Evolutionary conservation across 345 rosid genomes (phyloP).

Genomic region (Aegle marmelos): DNA sequence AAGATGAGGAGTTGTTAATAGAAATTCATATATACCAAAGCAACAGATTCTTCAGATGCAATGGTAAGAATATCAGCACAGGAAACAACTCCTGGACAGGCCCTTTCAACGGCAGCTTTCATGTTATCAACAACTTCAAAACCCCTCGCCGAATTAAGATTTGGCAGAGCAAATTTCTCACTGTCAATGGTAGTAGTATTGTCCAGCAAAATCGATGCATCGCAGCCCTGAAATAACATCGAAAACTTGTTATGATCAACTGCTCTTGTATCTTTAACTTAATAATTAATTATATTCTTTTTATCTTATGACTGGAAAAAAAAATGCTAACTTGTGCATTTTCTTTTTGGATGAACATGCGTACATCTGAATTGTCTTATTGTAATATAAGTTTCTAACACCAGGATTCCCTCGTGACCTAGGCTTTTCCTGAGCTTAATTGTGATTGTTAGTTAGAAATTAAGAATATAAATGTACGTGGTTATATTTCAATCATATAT

Average conservation of each 20-base stretch:
- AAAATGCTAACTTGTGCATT: too few species aligned
- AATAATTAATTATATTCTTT: background rate
- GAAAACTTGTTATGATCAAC: background rate
- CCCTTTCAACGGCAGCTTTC: constrained; percentile 41
- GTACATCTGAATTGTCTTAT: too few species aligned
- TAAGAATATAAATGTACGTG: too few species aligned
- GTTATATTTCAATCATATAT: too few species aligned
- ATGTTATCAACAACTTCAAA: constrained; percentile 45
- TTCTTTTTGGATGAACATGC: too few species aligned
- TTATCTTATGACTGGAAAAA: too few species aligned
- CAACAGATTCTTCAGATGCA: constrained; percentile 29
- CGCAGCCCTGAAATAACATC: constrained; percentile 46
- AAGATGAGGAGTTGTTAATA: background rate
- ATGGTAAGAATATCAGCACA: constrained; percentile 44
- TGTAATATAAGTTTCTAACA: too few species aligned
- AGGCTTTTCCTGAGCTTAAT: too few species aligned
- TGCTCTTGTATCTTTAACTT: background rate
- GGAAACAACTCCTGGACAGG: constrained; percentile 44
- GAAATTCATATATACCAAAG: constrained; percentile 4
- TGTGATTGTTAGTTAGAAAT: too few species aligned
- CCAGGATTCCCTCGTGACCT: too few species aligned
- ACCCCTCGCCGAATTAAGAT: constrained; percentile 54
- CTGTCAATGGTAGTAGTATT: constrained; percentile 27
- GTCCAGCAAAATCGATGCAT: constrained; percentile 53
- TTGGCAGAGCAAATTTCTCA: constrained; percentile 48